These are phyloP conservation scores for Myxozyma mucilagina DNA, from an alignment of 805 yeast species.

Conservation along the genomic window DNA sequence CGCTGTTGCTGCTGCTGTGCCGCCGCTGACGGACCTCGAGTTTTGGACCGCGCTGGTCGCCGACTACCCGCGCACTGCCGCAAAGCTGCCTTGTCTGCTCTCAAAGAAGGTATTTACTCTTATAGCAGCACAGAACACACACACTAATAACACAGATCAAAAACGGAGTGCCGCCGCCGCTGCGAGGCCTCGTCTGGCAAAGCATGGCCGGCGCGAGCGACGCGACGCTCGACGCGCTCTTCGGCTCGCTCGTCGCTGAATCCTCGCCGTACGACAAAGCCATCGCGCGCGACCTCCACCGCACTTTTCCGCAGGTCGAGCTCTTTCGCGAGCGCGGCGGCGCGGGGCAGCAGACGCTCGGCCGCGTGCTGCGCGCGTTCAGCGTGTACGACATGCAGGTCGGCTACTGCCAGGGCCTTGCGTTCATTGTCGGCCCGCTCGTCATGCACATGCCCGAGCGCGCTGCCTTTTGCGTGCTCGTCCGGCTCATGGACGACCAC, in stretches of 20 bases:
- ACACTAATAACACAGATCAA: no score
- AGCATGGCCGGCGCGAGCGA: conserved; percentile 38
- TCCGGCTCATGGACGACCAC: conserved; percentile 60
- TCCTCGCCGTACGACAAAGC: conserved; percentile 47
- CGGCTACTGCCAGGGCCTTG: conserved; percentile 69
- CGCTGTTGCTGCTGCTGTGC: neutral
- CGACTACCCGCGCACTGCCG: conserved; percentile 39
- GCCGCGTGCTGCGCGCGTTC: conserved; percentile 59
- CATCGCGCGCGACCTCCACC: conserved; percentile 57
- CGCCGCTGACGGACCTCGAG: conserved; percentile 35
- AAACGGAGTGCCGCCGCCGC: conserved; percentile 41
- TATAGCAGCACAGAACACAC: no score
- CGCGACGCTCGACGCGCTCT: conserved; percentile 40
- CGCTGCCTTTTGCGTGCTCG: conserved; percentile 53
- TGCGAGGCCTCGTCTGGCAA: conserved; percentile 43
- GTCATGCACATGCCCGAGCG: conserved; percentile 47
- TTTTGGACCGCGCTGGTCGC: conserved; percentile 42
- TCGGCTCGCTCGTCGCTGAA: conserved; percentile 45
- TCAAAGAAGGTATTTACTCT: conserved; percentile 35
- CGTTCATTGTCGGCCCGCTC: conserved; percentile 62
- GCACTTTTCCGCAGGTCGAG: conserved; percentile 59
- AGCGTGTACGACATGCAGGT: conserved; percentile 64
- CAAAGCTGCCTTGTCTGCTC: conserved; percentile 38
- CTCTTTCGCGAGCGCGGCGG: conserved; percentile 49
- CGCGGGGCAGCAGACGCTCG: conserved; percentile 49